phyloP scores from a whole-genome alignment of 2,329 filamentous ascomycete genomes.

The Alternaria incomplexa region DNA sequence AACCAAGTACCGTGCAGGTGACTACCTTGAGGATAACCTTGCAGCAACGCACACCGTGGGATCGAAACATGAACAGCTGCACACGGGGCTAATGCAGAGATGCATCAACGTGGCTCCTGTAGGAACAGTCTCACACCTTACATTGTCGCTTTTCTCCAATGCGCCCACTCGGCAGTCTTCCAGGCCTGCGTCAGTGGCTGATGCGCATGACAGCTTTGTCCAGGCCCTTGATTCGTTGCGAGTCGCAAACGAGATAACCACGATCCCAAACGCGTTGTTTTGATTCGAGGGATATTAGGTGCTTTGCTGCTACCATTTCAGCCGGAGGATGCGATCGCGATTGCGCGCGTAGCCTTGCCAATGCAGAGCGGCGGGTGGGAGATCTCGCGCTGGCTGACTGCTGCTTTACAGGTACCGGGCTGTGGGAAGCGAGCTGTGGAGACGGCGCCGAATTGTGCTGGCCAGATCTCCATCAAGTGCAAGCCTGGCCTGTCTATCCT shows the following conservation, averaged over 20 bases:
- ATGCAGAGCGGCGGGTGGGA: not conserved
- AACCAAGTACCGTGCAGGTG: slow-evolving; percentile 1
- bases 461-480: not conserved
- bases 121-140: slow-evolving; percentile 8
- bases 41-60: not conserved
- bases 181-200: slow-evolving; percentile 29
- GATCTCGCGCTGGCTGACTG: not conserved
- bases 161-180: slow-evolving; percentile 41
- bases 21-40: slow-evolving; percentile 1
- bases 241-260: slow-evolving; percentile 1
- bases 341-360: slow-evolving; percentile 1
- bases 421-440: slow-evolving; percentile 5
- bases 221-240: slow-evolving; percentile 6
- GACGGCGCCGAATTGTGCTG: slow-evolving; percentile 3
- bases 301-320: not conserved
- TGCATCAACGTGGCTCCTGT: slow-evolving; percentile 31
- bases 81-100: slow-evolving; percentile 8
- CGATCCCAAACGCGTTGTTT: not conserved
- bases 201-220: not conserved
- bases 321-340: slow-evolving; percentile 1
- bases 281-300: slow-evolving; percentile 11
- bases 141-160: not conserved
- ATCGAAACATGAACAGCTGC: not conserved
- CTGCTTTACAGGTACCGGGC: slow-evolving; percentile 2
- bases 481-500: not conserved